Evolutionary conservation across 2,329 filamentous ascomycete species (phyloP).

Genomic region (Ophiosphaerella narmari): DNA sequence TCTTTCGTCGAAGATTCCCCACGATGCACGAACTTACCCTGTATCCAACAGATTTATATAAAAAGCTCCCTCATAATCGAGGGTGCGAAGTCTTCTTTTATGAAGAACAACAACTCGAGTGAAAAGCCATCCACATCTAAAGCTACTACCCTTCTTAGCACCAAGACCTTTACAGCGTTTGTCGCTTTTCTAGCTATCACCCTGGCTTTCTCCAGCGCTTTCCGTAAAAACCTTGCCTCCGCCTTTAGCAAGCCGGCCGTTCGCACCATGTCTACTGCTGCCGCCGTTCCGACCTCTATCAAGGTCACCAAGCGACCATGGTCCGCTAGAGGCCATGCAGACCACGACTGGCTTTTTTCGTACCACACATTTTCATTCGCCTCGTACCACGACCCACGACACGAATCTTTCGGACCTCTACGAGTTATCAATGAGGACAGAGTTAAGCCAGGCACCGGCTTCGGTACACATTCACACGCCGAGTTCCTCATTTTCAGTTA

Average conservation of each 20-base stretch:
- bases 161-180: conserved; percentile 35
- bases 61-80: conserved; percentile 18
- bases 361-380: conserved; percentile 89
- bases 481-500: conserved; percentile 92
- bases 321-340: conserved; percentile 71
- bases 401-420: conserved; percentile 73
- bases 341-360: conserved; percentile 86
- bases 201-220: conserved; percentile 51
- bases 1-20: conserved; percentile 26
- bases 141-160: conserved; percentile 20
- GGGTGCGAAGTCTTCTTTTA: conserved; percentile 14
- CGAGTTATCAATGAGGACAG: conserved; percentile 90
- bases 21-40: conserved; percentile 28
- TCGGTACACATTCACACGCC: conserved; percentile 82
- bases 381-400: conserved; percentile 68
- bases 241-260: conserved; percentile 35
- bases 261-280: conserved; percentile 47
- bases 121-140: conserved; percentile 19
- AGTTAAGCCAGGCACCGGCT: conserved; percentile 73
- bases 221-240: conserved; percentile 45
- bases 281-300: conserved; percentile 34
- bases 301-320: conserved; percentile 78
- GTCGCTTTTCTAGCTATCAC: conserved; percentile 48
- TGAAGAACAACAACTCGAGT: conserved; percentile 36
- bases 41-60: conserved; percentile 30